Evolutionary conservation across 768 basidiomycete species (phyloP).

Genomic region (Rickenella mellea): DNA sequence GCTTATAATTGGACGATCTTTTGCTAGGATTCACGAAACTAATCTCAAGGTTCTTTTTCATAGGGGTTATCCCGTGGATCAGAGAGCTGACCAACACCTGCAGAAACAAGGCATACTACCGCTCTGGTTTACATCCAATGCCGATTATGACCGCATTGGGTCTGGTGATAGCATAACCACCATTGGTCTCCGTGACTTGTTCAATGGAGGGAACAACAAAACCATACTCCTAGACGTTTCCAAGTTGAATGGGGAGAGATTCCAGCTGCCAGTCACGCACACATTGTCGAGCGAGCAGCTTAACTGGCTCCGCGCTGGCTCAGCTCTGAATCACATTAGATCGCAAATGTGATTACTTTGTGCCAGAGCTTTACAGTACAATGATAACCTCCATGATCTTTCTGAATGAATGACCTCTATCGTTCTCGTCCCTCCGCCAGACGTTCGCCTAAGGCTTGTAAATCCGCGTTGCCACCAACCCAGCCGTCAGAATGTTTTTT

Average conservation of each 20-base stretch:
- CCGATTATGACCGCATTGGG: slow-evolving; percentile 77
- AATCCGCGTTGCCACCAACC: slow-evolving; percentile 6
- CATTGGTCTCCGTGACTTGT: slow-evolving; percentile 62
- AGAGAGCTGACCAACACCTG: slow-evolving; percentile 8
- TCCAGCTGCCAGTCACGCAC: slow-evolving; percentile 70
- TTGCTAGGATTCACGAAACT: slow-evolving; percentile 97
- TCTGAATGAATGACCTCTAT: too few relatives aligned
- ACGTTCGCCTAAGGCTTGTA: slow-evolving; percentile 1
- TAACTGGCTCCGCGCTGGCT: slow-evolving; percentile 83
- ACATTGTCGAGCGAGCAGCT: slow-evolving; percentile 88
- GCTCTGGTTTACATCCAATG: slow-evolving; percentile 84
- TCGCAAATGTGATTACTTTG: slow-evolving; percentile 31
- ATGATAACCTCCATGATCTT: too few relatives aligned
- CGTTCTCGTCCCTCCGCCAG: neutral
- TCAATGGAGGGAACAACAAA: slow-evolving; percentile 34
- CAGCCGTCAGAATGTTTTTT: slow-evolving; percentile 11
- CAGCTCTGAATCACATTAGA: slow-evolving; percentile 84
- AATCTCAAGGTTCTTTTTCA: slow-evolving; percentile 68
- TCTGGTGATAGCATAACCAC: slow-evolving; percentile 81
- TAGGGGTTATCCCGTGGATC: neutral
- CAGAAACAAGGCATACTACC: slow-evolving; percentile 98
- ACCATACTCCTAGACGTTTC: slow-evolving; percentile 55
- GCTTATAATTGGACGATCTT: slow-evolving; percentile 84
- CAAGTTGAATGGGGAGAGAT: slow-evolving; percentile 47
- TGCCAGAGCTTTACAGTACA: too few relatives aligned